Conservation (phyloP, 2,329 filamentous ascomycete species). For the Samsoniella hepiali region DNA sequence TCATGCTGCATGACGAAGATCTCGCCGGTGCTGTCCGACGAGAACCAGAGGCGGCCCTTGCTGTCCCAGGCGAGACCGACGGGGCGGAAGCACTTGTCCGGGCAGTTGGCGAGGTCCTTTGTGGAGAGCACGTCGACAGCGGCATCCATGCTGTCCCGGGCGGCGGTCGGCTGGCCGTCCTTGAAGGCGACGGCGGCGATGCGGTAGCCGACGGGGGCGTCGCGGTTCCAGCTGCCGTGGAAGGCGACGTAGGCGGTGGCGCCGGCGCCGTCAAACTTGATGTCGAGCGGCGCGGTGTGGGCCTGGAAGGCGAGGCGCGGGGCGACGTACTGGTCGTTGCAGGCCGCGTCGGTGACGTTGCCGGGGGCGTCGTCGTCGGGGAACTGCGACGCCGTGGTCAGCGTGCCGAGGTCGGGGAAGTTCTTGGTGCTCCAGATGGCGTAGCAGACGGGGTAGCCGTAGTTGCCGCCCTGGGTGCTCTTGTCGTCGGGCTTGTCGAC, state of each 20-base stretch:
- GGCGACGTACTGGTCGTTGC: conserved; percentile 40
- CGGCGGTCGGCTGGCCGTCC: conserved; percentile 40
- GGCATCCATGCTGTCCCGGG: conserved; percentile 43
- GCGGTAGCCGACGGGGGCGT: conserved; percentile 45
- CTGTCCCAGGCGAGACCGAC: conserved; percentile 54
- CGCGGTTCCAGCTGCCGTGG: conserved; percentile 63
- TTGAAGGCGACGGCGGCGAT: conserved; percentile 41
- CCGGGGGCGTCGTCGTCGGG: conserved; percentile 33
- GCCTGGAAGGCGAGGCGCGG: conserved; percentile 59
- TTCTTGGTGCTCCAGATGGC: conserved; percentile 57
- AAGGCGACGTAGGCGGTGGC: conserved; percentile 64
- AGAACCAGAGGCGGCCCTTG: conserved; percentile 58
- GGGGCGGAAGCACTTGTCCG: conserved; percentile 58
- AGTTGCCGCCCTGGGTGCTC: conserved; percentile 48
- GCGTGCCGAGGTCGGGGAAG: conserved; percentile 38
- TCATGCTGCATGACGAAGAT: conserved; percentile 52
- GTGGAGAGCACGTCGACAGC: conserved; percentile 55
- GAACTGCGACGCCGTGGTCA: conserved; percentile 51
- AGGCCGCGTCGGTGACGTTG: conserved; percentile 42
- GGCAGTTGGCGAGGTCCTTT: conserved; percentile 50
- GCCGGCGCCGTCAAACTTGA: conserved; percentile 60
- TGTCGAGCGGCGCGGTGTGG: conserved; percentile 69
- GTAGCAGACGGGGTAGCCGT: conserved; percentile 70
- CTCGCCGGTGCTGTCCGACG: conserved; percentile 62
- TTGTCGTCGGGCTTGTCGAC: conserved; percentile 36